Evolutionary conservation across 2,329 filamentous ascomycete species (phyloP).

Genomic region (Alternaria triticimaculans): DNA sequence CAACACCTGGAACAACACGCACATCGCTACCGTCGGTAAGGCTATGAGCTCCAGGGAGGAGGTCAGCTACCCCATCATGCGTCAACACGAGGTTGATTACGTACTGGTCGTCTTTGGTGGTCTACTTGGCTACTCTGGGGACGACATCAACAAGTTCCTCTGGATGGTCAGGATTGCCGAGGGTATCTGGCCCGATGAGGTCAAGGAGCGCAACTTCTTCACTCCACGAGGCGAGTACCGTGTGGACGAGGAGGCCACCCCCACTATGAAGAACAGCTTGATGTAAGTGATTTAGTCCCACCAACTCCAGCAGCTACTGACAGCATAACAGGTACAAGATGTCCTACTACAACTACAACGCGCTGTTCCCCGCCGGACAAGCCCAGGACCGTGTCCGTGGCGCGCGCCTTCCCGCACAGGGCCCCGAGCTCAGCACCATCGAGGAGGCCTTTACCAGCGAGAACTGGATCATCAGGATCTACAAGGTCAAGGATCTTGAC

Average conservation of each 20-base stretch:
- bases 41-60: constrained; percentile 98
- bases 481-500: constrained; percentile 99
- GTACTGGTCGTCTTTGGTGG: constrained; percentile 97
- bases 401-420: constrained; percentile 78
- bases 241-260: constrained; percentile 90
- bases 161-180: constrained; percentile 99
- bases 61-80: constrained; percentile 98
- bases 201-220: constrained; percentile 97
- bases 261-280: constrained; percentile 98
- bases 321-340: constrained; percentile 86
- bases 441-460: constrained; percentile 99
- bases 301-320: constrained; percentile 27
- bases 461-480: constrained; percentile 99
- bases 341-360: constrained; percentile 98
- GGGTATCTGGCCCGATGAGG: constrained; percentile 99
- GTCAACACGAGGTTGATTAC: constrained; percentile 98
- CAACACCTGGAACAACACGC: constrained; percentile 99
- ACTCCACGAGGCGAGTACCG: constrained; percentile 92
- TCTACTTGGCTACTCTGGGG: constrained; percentile 93
- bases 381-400: constrained; percentile 88
- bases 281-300: constrained; percentile 69
- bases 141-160: constrained; percentile 99
- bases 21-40: constrained; percentile 98
- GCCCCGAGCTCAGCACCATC: constrained; percentile 83
- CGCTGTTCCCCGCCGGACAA: constrained; percentile 89